Evolutionary conservation across 352 stramenopile species (phyloP), one percentile per base, ranked within the genome.

Genomic region (Phytophthora multivora): DNA sequence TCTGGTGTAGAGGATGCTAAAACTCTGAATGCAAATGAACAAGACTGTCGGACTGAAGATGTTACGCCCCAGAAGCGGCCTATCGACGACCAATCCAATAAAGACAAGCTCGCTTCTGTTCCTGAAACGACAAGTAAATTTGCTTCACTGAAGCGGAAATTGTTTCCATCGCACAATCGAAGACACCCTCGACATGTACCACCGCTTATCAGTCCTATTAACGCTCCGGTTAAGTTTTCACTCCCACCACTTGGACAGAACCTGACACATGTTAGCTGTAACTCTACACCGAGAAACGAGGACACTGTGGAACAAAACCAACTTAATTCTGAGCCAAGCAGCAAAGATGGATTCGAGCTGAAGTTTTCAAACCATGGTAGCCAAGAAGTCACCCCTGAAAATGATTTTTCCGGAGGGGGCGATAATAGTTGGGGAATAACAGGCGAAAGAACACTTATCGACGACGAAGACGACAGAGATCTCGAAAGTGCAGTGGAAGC

Each of bases 101-200:
- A 6, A 7, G 45, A 47, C 38, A 59, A 62, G 4, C 59, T 63
- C 7, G 35, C 42, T 35, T 16, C 25, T 63, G 33, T 51, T 49
- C 26, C 57, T 38, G 19, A 18, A 45, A 5, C 31, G 8, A 61
- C 45, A 11, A 67, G 57, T 38, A 83, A 78, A 61, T 83, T 89
- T 49, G 65, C 67, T 36, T 65, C 66, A 10, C 50, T 89, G 48
- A 87, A 87, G 56, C 64, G 79, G 5, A 87, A 87, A 30, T 36
- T 89, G 1, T 89, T 89, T 45, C 77, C 77, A 10, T 79, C 66
- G 13, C 69, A 69, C 15, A 77, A 81, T 61, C 79, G 79, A 13
- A 70, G 75, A 8, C 61, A 80, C 25, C 77, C 79, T 26, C 56
- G 52, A 15, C 63, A 66, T 2, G 75, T 87, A 19, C 75, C 79